Conservation (phyloP, 768 basidiomycete genomes). For the Mycena kentingensis region DNA sequence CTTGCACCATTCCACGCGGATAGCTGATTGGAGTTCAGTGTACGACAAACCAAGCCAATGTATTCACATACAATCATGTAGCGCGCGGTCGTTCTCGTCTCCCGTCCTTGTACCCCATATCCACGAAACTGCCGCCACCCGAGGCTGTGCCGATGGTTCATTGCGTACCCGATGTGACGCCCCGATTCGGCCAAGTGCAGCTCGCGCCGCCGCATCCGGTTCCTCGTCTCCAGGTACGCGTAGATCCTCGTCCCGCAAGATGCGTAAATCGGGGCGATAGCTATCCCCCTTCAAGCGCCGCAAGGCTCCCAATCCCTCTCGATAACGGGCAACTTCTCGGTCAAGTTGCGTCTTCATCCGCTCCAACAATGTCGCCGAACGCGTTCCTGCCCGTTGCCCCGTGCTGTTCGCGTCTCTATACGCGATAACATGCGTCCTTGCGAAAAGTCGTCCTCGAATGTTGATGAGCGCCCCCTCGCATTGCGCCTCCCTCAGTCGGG, state of each 20-base stretch:
- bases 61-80: not conserved
- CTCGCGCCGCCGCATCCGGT: not conserved
- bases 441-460: not conserved
- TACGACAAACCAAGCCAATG: not conserved
- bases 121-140: conserved; percentile 3
- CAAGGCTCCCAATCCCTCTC: not conserved
- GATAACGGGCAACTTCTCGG: not conserved
- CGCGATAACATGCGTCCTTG: conserved; percentile 4
- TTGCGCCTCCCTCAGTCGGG: conserved; percentile 1
- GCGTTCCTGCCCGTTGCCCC: not conserved
- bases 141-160: not conserved
- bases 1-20: conserved; percentile 26
- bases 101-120: conserved; percentile 10
- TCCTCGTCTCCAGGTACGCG: no score
- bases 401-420: conserved; percentile 2
- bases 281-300: no score
- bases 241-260: no score
- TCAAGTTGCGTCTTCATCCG: not conserved
- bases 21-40: not conserved
- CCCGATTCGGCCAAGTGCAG: not conserved
- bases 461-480: not conserved
- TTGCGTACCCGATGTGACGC: not conserved
- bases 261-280: no score
- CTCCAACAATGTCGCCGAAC: not conserved
- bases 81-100: not conserved